Base-by-base conservation (phyloP, 441 rosid species). In the Euphorbia corollata region DNA sequence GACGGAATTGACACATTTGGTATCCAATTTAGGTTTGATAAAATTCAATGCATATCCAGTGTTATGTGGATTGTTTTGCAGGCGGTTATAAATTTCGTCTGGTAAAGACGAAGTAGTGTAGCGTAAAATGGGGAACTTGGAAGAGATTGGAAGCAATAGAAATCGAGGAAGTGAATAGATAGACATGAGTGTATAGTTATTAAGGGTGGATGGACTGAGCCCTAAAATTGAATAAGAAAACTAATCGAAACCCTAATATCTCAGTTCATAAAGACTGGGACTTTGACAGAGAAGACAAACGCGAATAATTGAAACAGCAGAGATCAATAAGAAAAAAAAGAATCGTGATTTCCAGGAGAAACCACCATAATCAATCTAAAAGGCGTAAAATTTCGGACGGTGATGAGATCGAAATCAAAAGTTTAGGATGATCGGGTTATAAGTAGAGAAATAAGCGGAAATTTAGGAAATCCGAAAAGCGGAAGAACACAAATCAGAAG, bases 1-100 rank as follows among this genome's bases (percentile, higher is more conserved):
- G 22, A 92, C 94, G 62, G 85, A 83, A 68, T 69, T 71, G 74
- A 90, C 85, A 72, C 82, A 86, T 56, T 65, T 53, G 8, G 86
- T 24, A 41, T 88, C 91, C 63, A 90, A 15, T 73, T 78, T 77
- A 32, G 78, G 78, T 36, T 82, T 84, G 24, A 77, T 32, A 0
- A 72, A 68, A 41, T 80, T 67, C 20, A 87, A 73, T 71, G 80
- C 54, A 24, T 34, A 78, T 65, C 83, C 96, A 9, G 77, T 13
- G 63, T 86, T 83, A 64, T 20, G 32, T 2, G 81, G 77, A 61
- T 63, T 78, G 43, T 64, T 64, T 23, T 75, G 85, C 68, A 92
- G 71, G 30, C 63, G 85, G n/a, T 70, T 3, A 71, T 61, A 83
- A 53, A 90, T 50, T 73, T 64, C 75, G 23, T 83, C 89, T 1